Evolutionary conservation across 73 alveolate genomes (phyloP), one percentile per base, ranked within the genome.

Genomic region (Paramecium sexaurelia): DNA sequence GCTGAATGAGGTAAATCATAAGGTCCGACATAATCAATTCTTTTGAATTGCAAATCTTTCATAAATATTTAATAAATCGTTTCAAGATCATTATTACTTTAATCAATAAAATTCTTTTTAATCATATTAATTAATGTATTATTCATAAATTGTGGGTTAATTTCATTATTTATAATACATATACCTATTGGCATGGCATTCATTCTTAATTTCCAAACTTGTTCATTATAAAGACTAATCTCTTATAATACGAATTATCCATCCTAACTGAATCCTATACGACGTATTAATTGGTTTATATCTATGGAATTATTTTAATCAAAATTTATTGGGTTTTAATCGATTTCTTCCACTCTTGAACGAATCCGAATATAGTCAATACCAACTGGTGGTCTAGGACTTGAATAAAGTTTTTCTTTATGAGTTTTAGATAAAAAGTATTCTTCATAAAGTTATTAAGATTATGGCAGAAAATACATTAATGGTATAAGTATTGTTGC

Each of bases 121-220:
- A 71, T 35, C 55, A 71, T 71, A 71, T 71, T 71, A 8, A 71
- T 37, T 71, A 71, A 71, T 27, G 86, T 71, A 17, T 40, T 71
- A n/a, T 71, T 71, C 86, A 71, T 35, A 71, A 71, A 71, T 71
- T 37, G 32, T 17, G 56, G 57, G 5, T 71, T 27, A 33, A 33
- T 27, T 27, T 19, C 35, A n/a, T 71, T 37, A 33, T 29, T 78
- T 22, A 78, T 39, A 3, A 78, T 41, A 13, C 61, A 32, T 41
- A 78, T 78, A 40, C 90, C 90, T 22, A 78, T 45, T 5, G 90
- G 90, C 68, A 78, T 45, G 19, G 90, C 90, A 40, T 78, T 78
- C 73, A 78, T 78, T 43, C 90, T 27, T 26, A 39, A 22, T 45
- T 78, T 78, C 90, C 90, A 78, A 24, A 78, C 43, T 24, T 32